Base-by-base conservation (phyloP, 129 eudicot genomes). In the Flaveria ramosissima region DNA sequence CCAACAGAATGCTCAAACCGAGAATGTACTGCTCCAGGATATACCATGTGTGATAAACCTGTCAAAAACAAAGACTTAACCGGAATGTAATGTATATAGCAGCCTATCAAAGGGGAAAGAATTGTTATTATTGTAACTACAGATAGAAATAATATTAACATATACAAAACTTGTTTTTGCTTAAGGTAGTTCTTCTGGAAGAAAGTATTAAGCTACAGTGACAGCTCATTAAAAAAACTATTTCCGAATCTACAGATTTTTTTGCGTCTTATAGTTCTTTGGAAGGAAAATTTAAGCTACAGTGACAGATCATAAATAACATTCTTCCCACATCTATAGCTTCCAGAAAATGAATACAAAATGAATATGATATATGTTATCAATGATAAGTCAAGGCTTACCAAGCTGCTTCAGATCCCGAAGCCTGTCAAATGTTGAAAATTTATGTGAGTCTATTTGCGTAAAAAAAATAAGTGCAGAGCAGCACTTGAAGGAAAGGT, bases 1-100 rank as follows among this genome's bases (percentile, higher is more conserved):
- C 98, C 98, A 71, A 94, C 85, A 63, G 98, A 94, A 83, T 94
- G 98, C 84, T 94, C 98, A 83, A 91, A 94, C 45, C 98, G 84
- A 81, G 98, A 89, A 77, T 94, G 98, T 47, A 94, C 96, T 32
- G 97, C 98, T 76, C 98, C 98, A 70, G 98, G 98, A 72, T 84
- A 94, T 57, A 94, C 98, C 90, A 91, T 79, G 80, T 83, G 32
- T 32, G 93, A 21, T 15, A 89, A 62, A 16, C 97, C 98, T 94
- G 87, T 13, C 62, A 72, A 42, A 68, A 39, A 83, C 20, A 53
- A 62, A 57, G 70, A 51, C 27, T 51, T 20, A 70, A 45, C 32
- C 45, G 59, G 70, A 13, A 78, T 17, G 70, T 17, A 19, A 1
- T 42, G 26, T 4, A 17, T 42, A 76, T 36, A 73, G 55, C 67